phyloP scores from a whole-genome alignment of 2,329 filamentous ascomycete genomes.

The Alternaria incomplexa region DNA sequence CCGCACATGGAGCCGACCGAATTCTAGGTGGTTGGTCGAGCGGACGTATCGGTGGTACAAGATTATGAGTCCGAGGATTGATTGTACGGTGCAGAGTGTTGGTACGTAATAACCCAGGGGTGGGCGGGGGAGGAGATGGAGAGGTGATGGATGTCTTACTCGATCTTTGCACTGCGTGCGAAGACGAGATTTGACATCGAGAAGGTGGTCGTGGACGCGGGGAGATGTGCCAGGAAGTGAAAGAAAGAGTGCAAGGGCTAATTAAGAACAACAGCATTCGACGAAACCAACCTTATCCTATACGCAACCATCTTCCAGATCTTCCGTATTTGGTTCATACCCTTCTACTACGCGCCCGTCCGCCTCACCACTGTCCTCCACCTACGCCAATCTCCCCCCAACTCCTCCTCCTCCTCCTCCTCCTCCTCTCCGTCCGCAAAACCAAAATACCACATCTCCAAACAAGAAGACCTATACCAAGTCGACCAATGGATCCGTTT shows the following conservation, averaged over 20 bases:
- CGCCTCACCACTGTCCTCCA: conserved; percentile 71
- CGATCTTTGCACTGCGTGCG: too few relatives aligned
- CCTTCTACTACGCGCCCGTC: conserved; percentile 73
- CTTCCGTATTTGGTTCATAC: conserved; percentile 79
- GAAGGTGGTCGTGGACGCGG: too few relatives aligned
- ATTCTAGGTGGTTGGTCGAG: conserved; percentile 71
- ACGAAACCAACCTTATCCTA: conserved; percentile 68
- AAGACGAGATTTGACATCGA: too few relatives aligned
- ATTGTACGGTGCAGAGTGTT: conserved; percentile 68
- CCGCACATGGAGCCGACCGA: conserved; percentile 64
- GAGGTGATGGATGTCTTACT: too few relatives aligned
- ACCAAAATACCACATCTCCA: conserved; percentile 71
- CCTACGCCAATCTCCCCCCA: conserved; percentile 47
- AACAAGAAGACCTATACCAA: conserved; percentile 84
- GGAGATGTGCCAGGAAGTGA: too few relatives aligned
- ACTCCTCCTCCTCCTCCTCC: neutral
- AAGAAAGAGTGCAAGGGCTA: neutral
- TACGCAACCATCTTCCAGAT: conserved; percentile 77
- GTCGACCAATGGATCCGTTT: conserved; percentile 78
- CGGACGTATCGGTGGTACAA: conserved; percentile 77
- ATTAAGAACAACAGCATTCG: conserved; percentile 62
- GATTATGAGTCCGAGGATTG: conserved; percentile 76
- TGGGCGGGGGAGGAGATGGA: too few relatives aligned
- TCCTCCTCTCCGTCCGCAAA: neutral
- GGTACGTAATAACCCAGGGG: conserved; percentile 48